Conservation (phyloP, 805 yeast species). For the Wickerhamomyces chaumierensis region DNA sequence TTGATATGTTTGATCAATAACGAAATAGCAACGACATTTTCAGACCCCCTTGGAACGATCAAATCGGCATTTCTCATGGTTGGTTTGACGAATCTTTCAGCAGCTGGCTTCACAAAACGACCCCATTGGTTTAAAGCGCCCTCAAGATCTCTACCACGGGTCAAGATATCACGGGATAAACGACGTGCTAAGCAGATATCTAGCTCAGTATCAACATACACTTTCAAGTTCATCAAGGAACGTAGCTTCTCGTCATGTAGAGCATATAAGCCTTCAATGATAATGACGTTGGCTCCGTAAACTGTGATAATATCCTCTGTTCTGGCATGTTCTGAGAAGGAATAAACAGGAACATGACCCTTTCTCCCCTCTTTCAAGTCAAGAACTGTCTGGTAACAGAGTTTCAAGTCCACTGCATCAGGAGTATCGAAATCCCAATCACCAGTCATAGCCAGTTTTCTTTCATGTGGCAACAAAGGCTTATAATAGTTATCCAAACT, state of each 20-base stretch:
- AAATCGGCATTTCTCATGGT: constrained; percentile 75
- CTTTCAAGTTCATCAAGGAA: constrained; percentile 72
- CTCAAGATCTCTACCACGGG: constrained; percentile 72
- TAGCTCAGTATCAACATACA: constrained; percentile 88
- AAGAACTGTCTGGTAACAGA: constrained; percentile 49
- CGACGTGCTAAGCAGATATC: constrained; percentile 89
- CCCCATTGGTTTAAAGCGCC: constrained; percentile 90
- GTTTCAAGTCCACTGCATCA: constrained; percentile 69
- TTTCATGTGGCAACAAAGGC: constrained; percentile 54
- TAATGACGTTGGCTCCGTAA: constrained; percentile 89
- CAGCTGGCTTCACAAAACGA: constrained; percentile 83
- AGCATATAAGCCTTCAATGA: constrained; percentile 86
- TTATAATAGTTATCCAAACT: constrained; percentile 88
- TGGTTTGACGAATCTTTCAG: constrained; percentile 62
- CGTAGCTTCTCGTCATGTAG: constrained; percentile 58
- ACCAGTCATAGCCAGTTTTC: constrained; percentile 50
- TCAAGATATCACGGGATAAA: constrained; percentile 73
- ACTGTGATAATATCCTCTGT: constrained; percentile 58
- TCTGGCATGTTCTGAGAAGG: constrained; percentile 53
- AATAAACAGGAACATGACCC: constrained; percentile 56
- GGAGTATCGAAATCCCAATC: constrained; percentile 86
- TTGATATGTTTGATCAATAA: constrained; percentile 71
- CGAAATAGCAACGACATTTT: constrained; percentile 69
- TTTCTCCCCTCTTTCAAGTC: constrained; percentile 61
- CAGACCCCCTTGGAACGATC: constrained; percentile 84